Evolutionary conservation across 129 eudicot species (phyloP).

Genomic region (Tagetes patula): DNA sequence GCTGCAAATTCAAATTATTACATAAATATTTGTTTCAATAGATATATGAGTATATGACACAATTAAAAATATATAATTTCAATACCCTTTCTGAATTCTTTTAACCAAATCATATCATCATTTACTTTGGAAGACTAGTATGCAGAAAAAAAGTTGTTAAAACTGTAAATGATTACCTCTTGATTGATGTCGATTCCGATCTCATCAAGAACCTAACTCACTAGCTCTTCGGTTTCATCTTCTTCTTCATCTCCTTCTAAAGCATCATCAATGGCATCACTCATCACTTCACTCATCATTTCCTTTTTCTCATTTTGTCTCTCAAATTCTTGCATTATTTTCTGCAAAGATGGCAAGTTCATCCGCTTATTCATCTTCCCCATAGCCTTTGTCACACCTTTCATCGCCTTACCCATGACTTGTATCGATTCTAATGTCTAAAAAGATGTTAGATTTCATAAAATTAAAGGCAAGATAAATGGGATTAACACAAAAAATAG

Average conservation of each 20-base stretch:
- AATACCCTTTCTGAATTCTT: neutral
- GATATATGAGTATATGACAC: neutral
- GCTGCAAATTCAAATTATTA: slow-evolving; percentile 42
- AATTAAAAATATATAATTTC: neutral
- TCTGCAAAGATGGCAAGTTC: slow-evolving; percentile 89
- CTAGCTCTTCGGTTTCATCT: slow-evolving; percentile 91
- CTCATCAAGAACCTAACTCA: slow-evolving; percentile 90
- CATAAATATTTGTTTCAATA: slow-evolving; percentile 1
- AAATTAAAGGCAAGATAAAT: neutral
- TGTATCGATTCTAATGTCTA: slow-evolving; percentile 95
- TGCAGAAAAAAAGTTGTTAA: too few species aligned
- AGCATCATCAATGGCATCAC: slow-evolving; percentile 96
- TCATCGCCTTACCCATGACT: slow-evolving; percentile 99
- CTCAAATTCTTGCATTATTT: slow-evolving; percentile 92
- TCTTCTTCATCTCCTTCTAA: slow-evolving; percentile 96
- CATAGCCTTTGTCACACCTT: slow-evolving; percentile 98
- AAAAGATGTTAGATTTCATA: neutral
- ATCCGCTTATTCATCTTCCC: slow-evolving; percentile 96
- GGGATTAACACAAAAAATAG: neutral
- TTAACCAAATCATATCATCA: neutral
- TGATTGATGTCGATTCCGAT: slow-evolving; percentile 85
- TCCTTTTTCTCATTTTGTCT: slow-evolving; percentile 97
- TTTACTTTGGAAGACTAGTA: neutral
- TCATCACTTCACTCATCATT: slow-evolving; percentile 84
- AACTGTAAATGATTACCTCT: slow-evolving; percentile 48